Conservation (phyloP, 1,284 basidiomycete species). For the Sporisorium reilianum region DNA sequence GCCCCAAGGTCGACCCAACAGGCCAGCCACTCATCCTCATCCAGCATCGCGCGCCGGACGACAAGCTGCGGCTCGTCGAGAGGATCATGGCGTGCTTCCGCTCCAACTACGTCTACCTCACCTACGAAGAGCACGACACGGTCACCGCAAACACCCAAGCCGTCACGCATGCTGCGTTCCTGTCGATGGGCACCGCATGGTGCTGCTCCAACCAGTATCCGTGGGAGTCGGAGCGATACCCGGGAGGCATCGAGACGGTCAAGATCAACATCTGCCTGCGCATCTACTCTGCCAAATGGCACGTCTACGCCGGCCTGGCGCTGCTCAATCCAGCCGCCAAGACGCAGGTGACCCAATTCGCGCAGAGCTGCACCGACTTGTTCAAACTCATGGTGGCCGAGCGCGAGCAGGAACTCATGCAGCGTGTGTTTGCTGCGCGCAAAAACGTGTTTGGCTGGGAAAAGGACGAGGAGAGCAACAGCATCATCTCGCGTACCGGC, state of each 20-base stretch:
- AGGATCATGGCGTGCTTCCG: slow-evolving; percentile 84
- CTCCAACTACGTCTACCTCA: slow-evolving; percentile 87
- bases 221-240: slow-evolving; percentile 92
- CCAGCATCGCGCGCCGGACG: slow-evolving; percentile 83
- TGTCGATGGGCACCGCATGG: slow-evolving; percentile 99
- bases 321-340: slow-evolving; percentile 94
- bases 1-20: slow-evolving; percentile 88
- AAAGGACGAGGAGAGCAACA: slow-evolving; percentile 58
- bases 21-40: slow-evolving; percentile 96
- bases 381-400: slow-evolving; percentile 97
- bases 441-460: slow-evolving; percentile 80
- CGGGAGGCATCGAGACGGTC: slow-evolving; percentile 97
- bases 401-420: slow-evolving; percentile 73
- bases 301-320: slow-evolving; percentile 97
- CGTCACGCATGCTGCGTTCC: slow-evolving; percentile 95
- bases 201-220: slow-evolving; percentile 82
- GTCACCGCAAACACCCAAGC: slow-evolving; percentile 99
- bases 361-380: slow-evolving; percentile 84
- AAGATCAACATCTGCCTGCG: slow-evolving; percentile 93
- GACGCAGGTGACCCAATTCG: slow-evolving; percentile 86
- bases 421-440: slow-evolving; percentile 81
- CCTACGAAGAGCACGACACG: slow-evolving; percentile 93
- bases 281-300: slow-evolving; percentile 97
- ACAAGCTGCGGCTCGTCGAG: slow-evolving; percentile 83
- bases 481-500: slow-evolving; percentile 43